phyloP scores from a whole-genome alignment of 2,329 filamentous ascomycete species.

The Aspergillus versicolor region DNA sequence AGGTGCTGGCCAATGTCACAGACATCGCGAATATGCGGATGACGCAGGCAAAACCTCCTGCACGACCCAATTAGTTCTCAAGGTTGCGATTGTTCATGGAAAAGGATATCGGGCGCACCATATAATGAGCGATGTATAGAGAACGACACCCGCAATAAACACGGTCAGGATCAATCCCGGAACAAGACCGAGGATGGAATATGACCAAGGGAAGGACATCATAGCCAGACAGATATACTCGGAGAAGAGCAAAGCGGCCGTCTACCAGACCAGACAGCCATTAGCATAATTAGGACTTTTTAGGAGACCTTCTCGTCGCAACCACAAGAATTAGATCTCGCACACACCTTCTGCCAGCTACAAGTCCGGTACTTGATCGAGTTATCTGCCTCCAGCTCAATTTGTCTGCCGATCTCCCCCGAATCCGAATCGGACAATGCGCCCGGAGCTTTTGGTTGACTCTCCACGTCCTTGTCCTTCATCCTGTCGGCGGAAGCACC shows the following conservation, averaged over 20 bases:
- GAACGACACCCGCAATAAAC: slow-evolving; percentile 72
- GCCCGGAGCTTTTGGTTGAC: slow-evolving; percentile 20
- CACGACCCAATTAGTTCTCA: slow-evolving; percentile 26
- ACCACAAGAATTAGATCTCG: slow-evolving; percentile 1
- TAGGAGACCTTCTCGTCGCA: background rate
- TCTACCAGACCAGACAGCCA: slow-evolving; percentile 49
- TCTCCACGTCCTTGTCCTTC: slow-evolving; percentile 37
- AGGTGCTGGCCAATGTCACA: slow-evolving; percentile 96
- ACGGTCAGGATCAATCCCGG: slow-evolving; percentile 82
- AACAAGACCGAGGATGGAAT: slow-evolving; percentile 81
- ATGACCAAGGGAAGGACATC: slow-evolving; percentile 95
- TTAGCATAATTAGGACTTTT: background rate
- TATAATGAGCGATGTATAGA: slow-evolving; percentile 74
- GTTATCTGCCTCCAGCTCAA: slow-evolving; percentile 72
- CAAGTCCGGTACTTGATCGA: slow-evolving; percentile 91
- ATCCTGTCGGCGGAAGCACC: slow-evolving; percentile 27
- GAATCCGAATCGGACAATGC: slow-evolving; percentile 39
- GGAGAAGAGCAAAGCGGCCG: slow-evolving; percentile 83
- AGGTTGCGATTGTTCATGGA: background rate
- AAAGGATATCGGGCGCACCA: slow-evolving; percentile 47
- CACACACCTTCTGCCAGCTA: slow-evolving; percentile 78
- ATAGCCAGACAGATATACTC: slow-evolving; percentile 93
- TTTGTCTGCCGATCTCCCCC: slow-evolving; percentile 62
- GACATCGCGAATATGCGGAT: slow-evolving; percentile 88
- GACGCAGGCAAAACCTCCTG: slow-evolving; percentile 86